Evolutionary conservation across 805 yeast genomes (phyloP), one percentile per base, ranked within the genome.

Genomic region (Ogataea minuta): DNA sequence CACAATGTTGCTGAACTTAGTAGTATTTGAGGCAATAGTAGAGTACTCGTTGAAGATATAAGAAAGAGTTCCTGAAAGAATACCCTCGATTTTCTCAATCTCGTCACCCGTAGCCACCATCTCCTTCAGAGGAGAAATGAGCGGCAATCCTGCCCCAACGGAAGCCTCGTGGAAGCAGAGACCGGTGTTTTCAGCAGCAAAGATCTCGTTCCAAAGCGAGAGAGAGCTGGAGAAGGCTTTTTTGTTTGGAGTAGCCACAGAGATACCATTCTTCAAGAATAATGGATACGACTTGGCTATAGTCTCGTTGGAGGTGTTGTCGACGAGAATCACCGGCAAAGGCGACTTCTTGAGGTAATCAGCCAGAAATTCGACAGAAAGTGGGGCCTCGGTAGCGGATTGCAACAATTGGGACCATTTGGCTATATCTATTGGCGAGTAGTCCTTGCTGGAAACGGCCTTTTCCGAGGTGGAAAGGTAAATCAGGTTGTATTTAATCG

Each of bases 121-220:
- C 62, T 93, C 99, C 59, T 81, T 85, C 57, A 93, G 70, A 36
- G 96, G 84, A 33, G 88, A 82, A 54, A 93, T 81, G 46, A 93
- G 79, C 44, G 99, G 99, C 62, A 93, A 74, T 42, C 98, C 99
- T 29, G 99, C 99, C 59, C 98, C 98, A 43, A 93, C 98, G 6
- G 97, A 88, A 35, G 99, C 95, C 72, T 93, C 99, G 60, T 93
- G 99, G 72, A 89, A 91, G 31, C 89, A 95, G 48, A 91, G 72
- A 28, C 88, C 90, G 34, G 80, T 81, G 26, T 70, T 72, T 24
- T 84, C 74, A 36, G 65, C 64, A 24, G 62, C 57, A 54, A 86
- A 86, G 39, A 93, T 78, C 36, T 74, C 72, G 41, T 86, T 76
- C 97, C 98, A 93, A 9, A 81, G 66, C 16, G 68, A 62, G 46